Evolutionary conservation across 441 rosid genomes (phyloP).

Genomic region (Arabidopsis lyrata): DNA sequence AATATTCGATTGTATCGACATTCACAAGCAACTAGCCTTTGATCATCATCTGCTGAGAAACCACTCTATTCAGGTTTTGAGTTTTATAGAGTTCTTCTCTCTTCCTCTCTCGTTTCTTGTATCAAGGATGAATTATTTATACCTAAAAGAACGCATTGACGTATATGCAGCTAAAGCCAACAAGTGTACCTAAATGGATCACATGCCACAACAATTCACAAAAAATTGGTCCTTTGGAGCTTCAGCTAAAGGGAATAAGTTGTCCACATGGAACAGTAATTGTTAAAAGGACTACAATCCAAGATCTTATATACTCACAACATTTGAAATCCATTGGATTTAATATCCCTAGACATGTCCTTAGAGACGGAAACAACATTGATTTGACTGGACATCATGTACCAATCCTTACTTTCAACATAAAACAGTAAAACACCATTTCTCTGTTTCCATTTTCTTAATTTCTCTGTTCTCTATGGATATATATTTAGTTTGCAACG

Average conservation of each 20-base stretch:
- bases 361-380: not conserved
- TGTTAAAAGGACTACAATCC: slow-evolving; percentile 36
- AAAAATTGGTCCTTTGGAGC: slow-evolving; percentile 2
- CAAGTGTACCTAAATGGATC: slow-evolving; percentile 28
- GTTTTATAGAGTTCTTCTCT: too few species aligned
- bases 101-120: too few species aligned
- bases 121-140: not conserved
- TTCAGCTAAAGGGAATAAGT: slow-evolving; percentile 23
- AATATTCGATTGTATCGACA: slow-evolving; percentile 39
- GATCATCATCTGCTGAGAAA: slow-evolving; percentile 43
- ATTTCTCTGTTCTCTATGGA: not conserved
- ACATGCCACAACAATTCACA: slow-evolving; percentile 10
- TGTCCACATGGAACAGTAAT: slow-evolving; percentile 36
- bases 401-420: not conserved
- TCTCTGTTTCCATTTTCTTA: slow-evolving; percentile 7
- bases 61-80: slow-evolving; percentile 35
- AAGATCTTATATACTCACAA: slow-evolving; percentile 28
- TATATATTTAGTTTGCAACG: slow-evolving; percentile 27
- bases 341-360: not conserved
- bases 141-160: not conserved
- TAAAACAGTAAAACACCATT: not conserved
- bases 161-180: too few species aligned
- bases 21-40: slow-evolving; percentile 45
- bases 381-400: slow-evolving; percentile 40
- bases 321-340: slow-evolving; percentile 27